Evolutionary conservation across 1,284 basidiomycete species (phyloP).

Genomic region (Trametes polyzona): DNA sequence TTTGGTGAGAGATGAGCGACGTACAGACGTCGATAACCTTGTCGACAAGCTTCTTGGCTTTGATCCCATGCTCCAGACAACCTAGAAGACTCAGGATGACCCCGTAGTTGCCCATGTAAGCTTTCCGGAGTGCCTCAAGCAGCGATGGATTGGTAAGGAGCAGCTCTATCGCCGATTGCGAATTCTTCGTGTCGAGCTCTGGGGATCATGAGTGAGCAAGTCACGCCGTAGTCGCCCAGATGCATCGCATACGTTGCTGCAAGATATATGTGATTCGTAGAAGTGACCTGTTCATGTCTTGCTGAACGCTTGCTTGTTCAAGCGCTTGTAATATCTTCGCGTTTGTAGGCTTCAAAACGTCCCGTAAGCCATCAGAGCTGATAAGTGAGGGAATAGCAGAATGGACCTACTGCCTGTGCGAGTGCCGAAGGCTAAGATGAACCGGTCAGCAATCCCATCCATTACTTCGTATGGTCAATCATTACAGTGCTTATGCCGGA

Average conservation of each 20-base stretch:
- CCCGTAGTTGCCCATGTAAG: conserved; percentile 89
- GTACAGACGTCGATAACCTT: conserved; percentile 86
- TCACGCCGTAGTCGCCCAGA: neutral
- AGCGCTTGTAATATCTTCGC: conserved; percentile 60
- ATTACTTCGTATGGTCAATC: neutral
- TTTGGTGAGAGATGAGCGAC: conserved; percentile 39
- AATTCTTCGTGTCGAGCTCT: conserved; percentile 64
- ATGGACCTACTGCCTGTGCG: neutral
- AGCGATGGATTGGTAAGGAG: conserved; percentile 80
- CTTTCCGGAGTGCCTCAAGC: conserved; percentile 85
- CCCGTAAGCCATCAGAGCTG: too few species aligned
- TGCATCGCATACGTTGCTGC: conserved; percentile 64
- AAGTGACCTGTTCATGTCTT: conserved; percentile 82
- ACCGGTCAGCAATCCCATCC: neutral
- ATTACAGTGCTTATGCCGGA: conserved; percentile 52
- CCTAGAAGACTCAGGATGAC: conserved; percentile 89
- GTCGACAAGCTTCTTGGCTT: conserved; percentile 87
- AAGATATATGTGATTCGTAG: conserved; percentile 85
- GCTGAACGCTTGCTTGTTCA: conserved; percentile 84
- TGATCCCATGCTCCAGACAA: conserved; percentile 82
- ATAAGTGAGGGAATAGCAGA: too few species aligned
- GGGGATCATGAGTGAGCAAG: neutral
- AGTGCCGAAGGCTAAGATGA: conserved; percentile 13
- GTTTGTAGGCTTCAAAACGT: conserved; percentile 49
- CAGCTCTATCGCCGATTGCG: conserved; percentile 81